Evolutionary conservation across 768 basidiomycete genomes (phyloP).

Genomic region (Trametes elegans): DNA sequence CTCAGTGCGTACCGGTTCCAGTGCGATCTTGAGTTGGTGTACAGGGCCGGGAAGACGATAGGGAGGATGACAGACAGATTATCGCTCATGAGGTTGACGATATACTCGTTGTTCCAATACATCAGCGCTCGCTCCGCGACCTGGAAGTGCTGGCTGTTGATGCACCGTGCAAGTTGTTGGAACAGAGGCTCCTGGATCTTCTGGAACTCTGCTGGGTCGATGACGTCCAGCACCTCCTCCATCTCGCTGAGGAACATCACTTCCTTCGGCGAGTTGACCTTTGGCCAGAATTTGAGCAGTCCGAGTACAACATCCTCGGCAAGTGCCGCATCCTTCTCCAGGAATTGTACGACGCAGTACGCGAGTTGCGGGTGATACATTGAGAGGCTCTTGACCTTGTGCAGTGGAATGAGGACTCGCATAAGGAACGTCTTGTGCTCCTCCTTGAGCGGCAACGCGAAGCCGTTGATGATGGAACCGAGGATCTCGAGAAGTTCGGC

Average conservation of each 20-base stretch:
- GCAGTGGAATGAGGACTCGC: constrained; percentile 89
- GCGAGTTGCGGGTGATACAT: constrained; percentile 99
- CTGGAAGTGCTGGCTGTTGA: constrained; percentile 99
- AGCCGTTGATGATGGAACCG: constrained; percentile 99
- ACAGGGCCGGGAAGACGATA: constrained; percentile 95
- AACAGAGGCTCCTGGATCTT: constrained; percentile 94
- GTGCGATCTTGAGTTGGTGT: constrained; percentile 93
- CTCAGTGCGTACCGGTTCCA: constrained; percentile 99
- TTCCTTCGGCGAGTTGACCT: constrained; percentile 98
- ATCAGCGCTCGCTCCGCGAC: constrained; percentile 95
- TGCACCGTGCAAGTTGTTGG: constrained; percentile 92
- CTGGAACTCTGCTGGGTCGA: constrained; percentile 93
- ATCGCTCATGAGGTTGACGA: constrained; percentile 98
- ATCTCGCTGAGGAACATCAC: constrained; percentile 99
- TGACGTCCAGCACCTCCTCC: constrained; percentile 97
- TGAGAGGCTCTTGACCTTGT: constrained; percentile 97
- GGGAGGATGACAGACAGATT: constrained; percentile 87
- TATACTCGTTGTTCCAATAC: constrained; percentile 99
- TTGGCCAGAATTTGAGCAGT: constrained; percentile 97
- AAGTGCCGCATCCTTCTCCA: constrained; percentile 91
- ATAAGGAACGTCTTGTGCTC: constrained; percentile 99
- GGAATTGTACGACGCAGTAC: constrained; percentile 98
- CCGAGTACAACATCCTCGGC: constrained; percentile 97
- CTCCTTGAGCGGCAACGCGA: constrained; percentile 95
- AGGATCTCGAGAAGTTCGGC: constrained; percentile 97